Base-by-base conservation (phyloP, 805 yeast genomes). In the Teunomyces barrocoloradensis region DNA sequence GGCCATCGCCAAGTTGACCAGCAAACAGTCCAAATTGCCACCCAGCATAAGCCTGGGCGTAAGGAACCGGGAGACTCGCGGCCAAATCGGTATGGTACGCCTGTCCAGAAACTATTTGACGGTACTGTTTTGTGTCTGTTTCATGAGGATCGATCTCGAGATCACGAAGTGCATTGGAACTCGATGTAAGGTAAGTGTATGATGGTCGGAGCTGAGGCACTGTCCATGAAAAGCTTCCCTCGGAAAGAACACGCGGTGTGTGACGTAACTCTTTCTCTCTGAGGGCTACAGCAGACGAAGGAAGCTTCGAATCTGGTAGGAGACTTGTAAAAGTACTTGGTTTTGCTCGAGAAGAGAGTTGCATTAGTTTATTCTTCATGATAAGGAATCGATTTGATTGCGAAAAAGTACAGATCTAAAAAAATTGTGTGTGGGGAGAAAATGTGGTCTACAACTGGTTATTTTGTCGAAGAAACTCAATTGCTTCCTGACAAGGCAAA, bases 21-120 rank as follows among this genome's bases (percentile, higher is more conserved):
- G 97, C 97, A 80, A 92, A 92, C 53, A 80, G 81, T 2, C 99
- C 98, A 71, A 94, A 92, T 61, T 92, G 99, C 76, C 85, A 89
- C 0, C 99, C 99, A 1, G 98, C 96, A 65, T 92, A 92, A 0
- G 92, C 88, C 64, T 87, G 91, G 10, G 97, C 81, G 65, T 87
- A 92, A 0, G 99, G 98, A 54, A 80, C 81, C 0, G 86, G 77
- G 37, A 53, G 61, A 49, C n/a, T 29, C 11, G 47, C 45, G 10
- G 48, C 48, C 5, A 74, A 72, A 13, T 69, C 69, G 32, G 65
- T 57, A 1, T 53, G 45, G 51, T 70, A 71, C 21, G 58, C 51
- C 34, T 79, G 71, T 1, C 97, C 97, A 47, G 83, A 74, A 3
- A 87, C 80, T 2, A 87, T 64, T 25, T 76, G 66, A 47, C 74